Evolutionary conservation across 495 filamentous ascomycete species (phyloP).

Genomic region (Terfezia claveryi): DNA sequence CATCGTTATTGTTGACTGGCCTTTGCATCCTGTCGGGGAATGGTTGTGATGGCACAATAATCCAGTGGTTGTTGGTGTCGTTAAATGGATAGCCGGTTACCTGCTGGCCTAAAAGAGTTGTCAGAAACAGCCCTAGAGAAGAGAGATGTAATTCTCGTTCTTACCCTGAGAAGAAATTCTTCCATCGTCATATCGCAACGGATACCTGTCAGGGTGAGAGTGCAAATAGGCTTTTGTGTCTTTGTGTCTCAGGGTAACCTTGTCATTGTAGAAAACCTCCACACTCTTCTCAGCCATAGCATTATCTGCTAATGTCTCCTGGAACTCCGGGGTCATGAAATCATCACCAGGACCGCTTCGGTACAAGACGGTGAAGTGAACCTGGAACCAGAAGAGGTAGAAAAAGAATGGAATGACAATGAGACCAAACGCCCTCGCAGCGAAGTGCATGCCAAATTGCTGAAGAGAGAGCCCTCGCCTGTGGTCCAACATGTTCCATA

Average conservation of each 20-base stretch:
- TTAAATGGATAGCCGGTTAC: conserved; percentile 96
- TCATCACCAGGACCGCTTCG: conserved; percentile 89
- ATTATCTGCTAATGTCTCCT: conserved; percentile 89
- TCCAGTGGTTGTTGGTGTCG: conserved; percentile 97
- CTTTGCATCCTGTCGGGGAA: conserved; percentile 32
- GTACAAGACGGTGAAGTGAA: conserved; percentile 78
- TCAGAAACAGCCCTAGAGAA: conserved; percentile 1
- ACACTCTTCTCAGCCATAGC: conserved; percentile 68
- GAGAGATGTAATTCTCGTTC: not conserved
- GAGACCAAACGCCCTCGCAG: conserved; percentile 57
- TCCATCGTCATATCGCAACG: conserved; percentile 88
- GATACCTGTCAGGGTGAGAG: conserved; percentile 75
- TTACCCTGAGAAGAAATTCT: conserved; percentile 80
- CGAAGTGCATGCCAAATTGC: conserved; percentile 75
- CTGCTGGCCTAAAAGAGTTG: conserved; percentile 37
- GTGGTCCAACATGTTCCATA: conserved; percentile 86
- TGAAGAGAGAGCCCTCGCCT: conserved; percentile 56
- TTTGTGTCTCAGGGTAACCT: conserved; percentile 75
- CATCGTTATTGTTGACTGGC: conserved; percentile 61
- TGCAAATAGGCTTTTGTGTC: conserved; percentile 92
- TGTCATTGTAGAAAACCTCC: conserved; percentile 73
- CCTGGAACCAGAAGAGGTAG: conserved; percentile 99
- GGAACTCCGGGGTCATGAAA: conserved; percentile 96
- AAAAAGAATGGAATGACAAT: conserved; percentile 87
- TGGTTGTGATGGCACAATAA: conserved; percentile 50